phyloP scores from a whole-genome alignment of 768 basidiomycete species.

The Mycena epipterygia region DNA sequence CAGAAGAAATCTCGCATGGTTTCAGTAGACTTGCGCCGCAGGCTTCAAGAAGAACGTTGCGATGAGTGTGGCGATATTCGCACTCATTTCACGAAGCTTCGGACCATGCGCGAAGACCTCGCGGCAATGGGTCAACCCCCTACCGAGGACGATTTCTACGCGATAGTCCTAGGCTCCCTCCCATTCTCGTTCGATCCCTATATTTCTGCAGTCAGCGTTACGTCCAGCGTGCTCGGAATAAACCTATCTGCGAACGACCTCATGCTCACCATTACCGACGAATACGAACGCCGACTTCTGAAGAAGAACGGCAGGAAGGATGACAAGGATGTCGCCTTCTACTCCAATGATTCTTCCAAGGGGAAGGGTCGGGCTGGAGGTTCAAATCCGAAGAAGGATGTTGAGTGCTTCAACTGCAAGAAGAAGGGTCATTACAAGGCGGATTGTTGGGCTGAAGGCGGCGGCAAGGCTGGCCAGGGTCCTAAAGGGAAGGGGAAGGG shows the following conservation, averaged over 20 bases:
- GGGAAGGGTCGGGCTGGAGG: conserved; percentile 25
- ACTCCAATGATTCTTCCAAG: conserved; percentile 16
- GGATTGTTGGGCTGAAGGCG: conserved; percentile 21
- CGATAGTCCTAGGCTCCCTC: conserved; percentile 51
- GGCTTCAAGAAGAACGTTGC: too few species aligned
- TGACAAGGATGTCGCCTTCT: conserved; percentile 44
- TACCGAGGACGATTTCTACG: conserved; percentile 46
- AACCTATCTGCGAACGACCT: conserved; percentile 41
- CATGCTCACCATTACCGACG: conserved; percentile 39
- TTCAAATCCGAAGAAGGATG: conserved; percentile 26
- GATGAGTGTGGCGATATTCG: too few species aligned
- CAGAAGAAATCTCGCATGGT: too few species aligned
- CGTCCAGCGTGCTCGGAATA: conserved; percentile 36
- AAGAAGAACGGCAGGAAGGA: conserved; percentile 37
- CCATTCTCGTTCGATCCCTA: conserved; percentile 49
- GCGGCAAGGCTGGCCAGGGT: conserved; percentile 14
- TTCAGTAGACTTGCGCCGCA: too few species aligned
- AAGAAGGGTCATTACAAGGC: too few species aligned
- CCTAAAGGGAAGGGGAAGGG: conserved; percentile 3
- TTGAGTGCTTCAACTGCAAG: conserved; percentile 25
- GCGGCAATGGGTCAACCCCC: conserved; percentile 47
- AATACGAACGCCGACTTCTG: conserved; percentile 40
- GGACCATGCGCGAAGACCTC: too few species aligned
- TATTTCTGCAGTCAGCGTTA: conserved; percentile 45
- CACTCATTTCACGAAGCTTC: too few species aligned